Conservation (phyloP, 805 yeast species). For the Lipomyces chichibuensis region DNA sequence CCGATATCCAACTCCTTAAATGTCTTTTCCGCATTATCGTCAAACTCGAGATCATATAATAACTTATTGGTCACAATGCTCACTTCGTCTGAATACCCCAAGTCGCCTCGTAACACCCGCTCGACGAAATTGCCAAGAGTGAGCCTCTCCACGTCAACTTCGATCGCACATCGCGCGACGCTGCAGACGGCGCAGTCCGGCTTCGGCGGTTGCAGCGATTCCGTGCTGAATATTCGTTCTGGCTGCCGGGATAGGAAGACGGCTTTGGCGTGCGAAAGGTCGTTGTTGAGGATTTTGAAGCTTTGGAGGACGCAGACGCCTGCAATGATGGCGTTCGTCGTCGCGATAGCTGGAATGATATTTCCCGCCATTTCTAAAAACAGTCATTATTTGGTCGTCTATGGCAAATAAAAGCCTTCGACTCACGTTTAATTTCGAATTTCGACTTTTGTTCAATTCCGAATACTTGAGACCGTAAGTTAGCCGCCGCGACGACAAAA, state of each 20-base stretch:
- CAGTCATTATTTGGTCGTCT: not conserved
- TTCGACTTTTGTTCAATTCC: conserved; percentile 70
- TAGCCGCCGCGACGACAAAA: conserved; percentile 85
- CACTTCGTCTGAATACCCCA: conserved; percentile 59
- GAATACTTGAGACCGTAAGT: conserved; percentile 72
- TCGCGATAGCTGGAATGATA: conserved; percentile 97
- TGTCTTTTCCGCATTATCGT: conserved; percentile 63
- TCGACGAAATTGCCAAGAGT: conserved; percentile 60
- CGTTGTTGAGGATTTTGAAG: conserved; percentile 52
- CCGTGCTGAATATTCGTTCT: conserved; percentile 67
- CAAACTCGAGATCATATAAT: conserved; percentile 84
- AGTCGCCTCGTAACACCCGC: conserved; percentile 49
- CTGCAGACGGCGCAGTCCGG: conserved; percentile 64
- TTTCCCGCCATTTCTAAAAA: conserved; percentile 77
- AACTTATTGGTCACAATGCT: conserved; percentile 66
- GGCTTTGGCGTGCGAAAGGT: conserved; percentile 41
- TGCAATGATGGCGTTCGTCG: conserved; percentile 93
- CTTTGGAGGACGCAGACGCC: conserved; percentile 83
- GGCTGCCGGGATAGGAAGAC: conserved; percentile 59
- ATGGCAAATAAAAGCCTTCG: not conserved
- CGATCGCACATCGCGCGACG: conserved; percentile 42
- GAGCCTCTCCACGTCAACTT: conserved; percentile 36
- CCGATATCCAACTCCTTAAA: conserved; percentile 58
- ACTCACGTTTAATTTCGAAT: conserved; percentile 73
- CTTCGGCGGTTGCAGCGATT: conserved; percentile 64